Percentiles rank a stretch among this genome's conserved stretches.
phyloP scores from a whole-genome alignment of 257 asterid genomes.

The Euphrasia confusa region DNA sequence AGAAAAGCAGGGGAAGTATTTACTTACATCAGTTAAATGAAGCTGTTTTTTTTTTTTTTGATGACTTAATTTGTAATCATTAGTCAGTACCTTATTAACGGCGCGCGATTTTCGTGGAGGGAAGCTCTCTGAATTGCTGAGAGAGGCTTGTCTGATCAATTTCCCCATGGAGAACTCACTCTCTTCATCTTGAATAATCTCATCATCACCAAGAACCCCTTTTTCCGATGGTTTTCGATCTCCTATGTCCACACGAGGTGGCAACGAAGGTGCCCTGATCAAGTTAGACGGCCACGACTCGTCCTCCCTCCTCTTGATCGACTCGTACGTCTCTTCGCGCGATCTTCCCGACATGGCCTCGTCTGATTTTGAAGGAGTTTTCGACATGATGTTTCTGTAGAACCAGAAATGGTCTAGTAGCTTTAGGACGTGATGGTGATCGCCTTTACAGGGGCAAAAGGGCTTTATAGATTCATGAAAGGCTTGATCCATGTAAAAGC shows the following conservation, averaged over 20 bases:
- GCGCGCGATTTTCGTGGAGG: constrained; percentile 23
- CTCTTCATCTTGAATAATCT: constrained; percentile 34
- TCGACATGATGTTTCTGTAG: constrained; percentile 23
- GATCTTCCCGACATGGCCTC: constrained; percentile 33
- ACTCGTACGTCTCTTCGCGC: constrained; percentile 41
- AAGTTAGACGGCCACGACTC: constrained; percentile 9
- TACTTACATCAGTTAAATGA: not conserved
- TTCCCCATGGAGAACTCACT: constrained; percentile 50
- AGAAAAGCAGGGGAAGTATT: not conserved
- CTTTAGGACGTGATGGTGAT: constrained; percentile 28
- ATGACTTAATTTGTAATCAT: not conserved
- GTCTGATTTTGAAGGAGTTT: not conserved
- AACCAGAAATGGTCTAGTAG: constrained; percentile 52
- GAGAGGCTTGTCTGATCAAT: constrained; percentile 62
- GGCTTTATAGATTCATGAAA: constrained; percentile 24
- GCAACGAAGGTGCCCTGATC: constrained; percentile 41
- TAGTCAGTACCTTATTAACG: constrained; percentile 13
- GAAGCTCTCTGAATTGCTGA: constrained; percentile 25
- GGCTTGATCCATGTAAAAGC: constrained; percentile 18
- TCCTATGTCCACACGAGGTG: constrained; percentile 13
- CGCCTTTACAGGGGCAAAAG: constrained; percentile 6
- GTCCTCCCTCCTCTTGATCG: constrained; percentile 31
- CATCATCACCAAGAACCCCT: not conserved
- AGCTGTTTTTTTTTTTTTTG: not conserved
- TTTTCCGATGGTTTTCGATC: constrained; percentile 4